Percentiles rank a stretch among this genome's conserved stretches.
These are phyloP conservation scores for Nidularia pulvinata DNA, from an alignment of 768 basidiomycete species.

Conservation along the genomic window DNA sequence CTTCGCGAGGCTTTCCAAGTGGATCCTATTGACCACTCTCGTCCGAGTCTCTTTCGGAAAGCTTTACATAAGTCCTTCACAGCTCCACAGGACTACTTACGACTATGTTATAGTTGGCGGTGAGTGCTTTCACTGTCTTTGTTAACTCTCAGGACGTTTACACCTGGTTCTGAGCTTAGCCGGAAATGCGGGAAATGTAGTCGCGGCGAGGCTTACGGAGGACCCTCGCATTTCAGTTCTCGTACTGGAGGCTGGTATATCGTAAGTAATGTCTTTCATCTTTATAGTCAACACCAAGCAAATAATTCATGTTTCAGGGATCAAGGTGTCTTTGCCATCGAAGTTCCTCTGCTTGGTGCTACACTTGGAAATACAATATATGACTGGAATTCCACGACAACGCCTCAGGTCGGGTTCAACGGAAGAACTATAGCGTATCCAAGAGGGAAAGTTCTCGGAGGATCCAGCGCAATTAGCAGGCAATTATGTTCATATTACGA, in stretches of 20 bases:
- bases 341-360: background rate
- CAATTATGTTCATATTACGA: no score
- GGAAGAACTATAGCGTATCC: slow-evolving; percentile 14
- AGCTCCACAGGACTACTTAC: background rate
- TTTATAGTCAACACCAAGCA: background rate
- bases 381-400: slow-evolving; percentile 15
- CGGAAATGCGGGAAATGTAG: slow-evolving; percentile 16
- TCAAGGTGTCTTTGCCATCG: background rate
- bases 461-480: slow-evolving; percentile 20
- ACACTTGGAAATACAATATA: background rate
- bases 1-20: no score
- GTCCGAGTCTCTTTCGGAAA: no score
- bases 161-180: background rate
- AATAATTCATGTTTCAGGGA: background rate
- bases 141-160: background rate
- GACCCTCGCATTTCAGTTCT: slow-evolving; percentile 10
- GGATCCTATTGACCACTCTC: no score
- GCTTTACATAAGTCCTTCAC: no score
- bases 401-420: slow-evolving; percentile 15
- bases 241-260: slow-evolving; percentile 13
- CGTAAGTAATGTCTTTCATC: slow-evolving; percentile 3
- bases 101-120: background rate
- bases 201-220: slow-evolving; percentile 15
- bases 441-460: slow-evolving; percentile 25
- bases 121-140: background rate